Evolutionary conservation across 176 grass and related monocot genomes (phyloP).

Genomic region (Juncus inflexus): DNA sequence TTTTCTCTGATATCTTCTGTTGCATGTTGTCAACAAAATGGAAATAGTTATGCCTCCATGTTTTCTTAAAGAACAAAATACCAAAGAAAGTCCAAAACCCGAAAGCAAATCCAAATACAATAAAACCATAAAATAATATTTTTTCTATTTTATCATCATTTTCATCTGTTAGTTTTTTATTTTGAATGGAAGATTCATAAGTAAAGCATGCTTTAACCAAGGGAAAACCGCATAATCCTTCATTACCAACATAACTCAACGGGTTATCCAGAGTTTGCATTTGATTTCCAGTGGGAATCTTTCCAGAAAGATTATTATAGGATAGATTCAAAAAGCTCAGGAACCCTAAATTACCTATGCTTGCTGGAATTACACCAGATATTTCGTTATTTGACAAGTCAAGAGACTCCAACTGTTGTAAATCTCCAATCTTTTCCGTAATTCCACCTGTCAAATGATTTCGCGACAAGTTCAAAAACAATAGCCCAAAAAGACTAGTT

Average conservation of each 20-base stretch:
- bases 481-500: constrained; percentile 38
- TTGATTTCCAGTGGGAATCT: constrained; percentile 48
- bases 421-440: constrained; percentile 34
- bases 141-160: constrained; percentile 2
- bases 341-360: constrained; percentile 14
- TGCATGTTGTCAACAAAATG: constrained; percentile 43
- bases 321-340: constrained; percentile 45
- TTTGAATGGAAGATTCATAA: neutral
- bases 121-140: constrained; percentile 36
- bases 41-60: constrained; percentile 32
- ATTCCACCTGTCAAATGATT: constrained; percentile 42
- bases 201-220: constrained; percentile 29
- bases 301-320: constrained; percentile 41
- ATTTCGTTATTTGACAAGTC: constrained; percentile 54
- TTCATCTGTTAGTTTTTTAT: neutral
- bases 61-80: constrained; percentile 30
- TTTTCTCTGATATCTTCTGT: constrained; percentile 23
- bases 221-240: constrained; percentile 49
- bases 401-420: constrained; percentile 35
- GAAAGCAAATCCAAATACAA: constrained; percentile 38
- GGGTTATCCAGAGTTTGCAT: constrained; percentile 50
- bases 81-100: constrained; percentile 59
- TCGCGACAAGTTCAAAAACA: constrained; percentile 58
- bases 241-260: constrained; percentile 44
- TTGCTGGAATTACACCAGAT: constrained; percentile 37